These are phyloP conservation scores for Trichoderma sp. DNA, from an alignment of 2,329 filamentous ascomycete species.

Conservation along the genomic window DNA sequence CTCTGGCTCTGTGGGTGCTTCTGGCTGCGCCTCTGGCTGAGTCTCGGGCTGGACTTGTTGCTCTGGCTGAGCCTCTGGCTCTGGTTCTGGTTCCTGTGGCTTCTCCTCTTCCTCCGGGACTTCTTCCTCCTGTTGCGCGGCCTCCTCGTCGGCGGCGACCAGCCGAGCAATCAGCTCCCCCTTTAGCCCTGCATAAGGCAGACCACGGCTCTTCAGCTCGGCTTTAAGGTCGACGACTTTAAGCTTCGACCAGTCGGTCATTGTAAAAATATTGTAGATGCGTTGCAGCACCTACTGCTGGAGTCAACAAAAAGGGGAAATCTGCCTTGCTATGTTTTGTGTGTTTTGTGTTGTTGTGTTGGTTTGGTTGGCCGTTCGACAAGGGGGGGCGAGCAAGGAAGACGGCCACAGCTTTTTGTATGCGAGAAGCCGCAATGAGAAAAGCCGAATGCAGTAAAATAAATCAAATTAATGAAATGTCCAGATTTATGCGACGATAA, in stretches of 20 bases:
- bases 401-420: constrained; percentile 1
- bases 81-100: constrained; percentile 4
- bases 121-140: constrained; percentile 7
- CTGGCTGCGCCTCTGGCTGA: neutral
- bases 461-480: neutral
- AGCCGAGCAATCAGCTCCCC: constrained; percentile 71
- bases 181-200: constrained; percentile 71
- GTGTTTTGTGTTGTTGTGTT: neutral
- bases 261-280: constrained; percentile 37
- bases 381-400: constrained; percentile 14
- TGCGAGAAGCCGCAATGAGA: neutral
- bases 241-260: constrained; percentile 60
- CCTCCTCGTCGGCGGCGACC: constrained; percentile 37
- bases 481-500: neutral
- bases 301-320: neutral
- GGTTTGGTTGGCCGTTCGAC: neutral
- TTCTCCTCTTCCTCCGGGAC: neutral
- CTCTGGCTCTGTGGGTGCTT: neutral
- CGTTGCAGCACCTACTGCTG: neutral
- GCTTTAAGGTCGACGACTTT: constrained; percentile 77
- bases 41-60: neutral
- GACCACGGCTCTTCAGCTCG: constrained; percentile 73
- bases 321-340: neutral
- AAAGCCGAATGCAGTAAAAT: neutral
- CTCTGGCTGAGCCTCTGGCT: neutral